Conservation (phyloP, 2,329 filamentous ascomycete genomes). For the Thielaviopsis punctulata region DNA sequence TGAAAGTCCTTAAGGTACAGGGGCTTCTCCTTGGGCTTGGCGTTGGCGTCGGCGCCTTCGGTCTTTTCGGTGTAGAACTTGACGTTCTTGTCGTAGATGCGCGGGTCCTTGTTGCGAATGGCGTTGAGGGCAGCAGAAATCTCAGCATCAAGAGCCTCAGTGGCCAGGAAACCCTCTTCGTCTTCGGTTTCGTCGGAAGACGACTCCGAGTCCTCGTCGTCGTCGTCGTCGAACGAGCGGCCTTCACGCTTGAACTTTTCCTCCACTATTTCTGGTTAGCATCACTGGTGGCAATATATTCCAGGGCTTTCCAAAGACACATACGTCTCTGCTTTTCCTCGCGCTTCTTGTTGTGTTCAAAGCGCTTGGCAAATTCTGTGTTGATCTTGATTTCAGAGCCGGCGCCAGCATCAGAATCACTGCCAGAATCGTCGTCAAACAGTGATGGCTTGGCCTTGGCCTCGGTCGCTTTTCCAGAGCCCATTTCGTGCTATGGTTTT, state of each 20-base stretch:
- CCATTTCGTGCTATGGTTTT: too few relatives aligned
- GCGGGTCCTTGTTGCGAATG: conserved; percentile 77
- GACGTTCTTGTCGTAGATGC: conserved; percentile 65
- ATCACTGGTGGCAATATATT: background rate
- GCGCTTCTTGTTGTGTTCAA: conserved; percentile 94
- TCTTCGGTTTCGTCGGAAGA: conserved; percentile 73
- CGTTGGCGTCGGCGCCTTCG: conserved; percentile 26
- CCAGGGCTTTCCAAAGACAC: conserved; percentile 17
- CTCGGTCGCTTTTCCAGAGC: conserved; percentile 4
- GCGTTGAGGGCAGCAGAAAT: conserved; percentile 77
- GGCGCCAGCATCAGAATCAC: conserved; percentile 29
- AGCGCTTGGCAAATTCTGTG: conserved; percentile 70
- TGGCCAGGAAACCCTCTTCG: conserved; percentile 74
- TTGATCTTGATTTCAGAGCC: conserved; percentile 60
- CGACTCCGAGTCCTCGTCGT: conserved; percentile 37
- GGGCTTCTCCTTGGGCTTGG: conserved; percentile 57
- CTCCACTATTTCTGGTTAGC: conserved; percentile 44
- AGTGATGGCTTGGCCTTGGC: conserved; percentile 28
- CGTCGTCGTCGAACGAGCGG: conserved; percentile 29
- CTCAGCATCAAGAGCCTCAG: conserved; percentile 67
- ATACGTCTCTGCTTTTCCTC: conserved; percentile 61
- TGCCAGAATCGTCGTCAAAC: conserved; percentile 32
- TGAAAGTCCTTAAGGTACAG: conserved; percentile 84
- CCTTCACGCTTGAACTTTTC: conserved; percentile 66
- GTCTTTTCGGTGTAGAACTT: conserved; percentile 56